Evolutionary conservation across 257 asterid species (phyloP).

Genomic region (Solanum chilense): DNA sequence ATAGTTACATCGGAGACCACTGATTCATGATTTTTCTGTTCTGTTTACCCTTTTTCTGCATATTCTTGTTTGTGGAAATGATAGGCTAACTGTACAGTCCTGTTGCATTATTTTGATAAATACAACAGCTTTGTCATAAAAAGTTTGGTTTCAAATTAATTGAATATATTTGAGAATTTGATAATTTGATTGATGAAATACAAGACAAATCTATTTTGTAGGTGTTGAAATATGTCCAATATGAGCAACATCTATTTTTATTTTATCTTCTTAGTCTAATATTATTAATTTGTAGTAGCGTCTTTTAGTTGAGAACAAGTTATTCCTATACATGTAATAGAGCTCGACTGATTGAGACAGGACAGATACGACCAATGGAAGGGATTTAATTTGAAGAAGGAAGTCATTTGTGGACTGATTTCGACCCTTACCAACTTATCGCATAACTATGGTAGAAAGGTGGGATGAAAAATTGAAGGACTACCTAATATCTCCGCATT

Average conservation of each 20-base stretch:
- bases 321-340: no score
- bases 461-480: no score
- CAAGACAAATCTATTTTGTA: background rate
- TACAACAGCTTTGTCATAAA: background rate
- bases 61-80: background rate
- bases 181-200: background rate
- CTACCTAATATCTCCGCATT: no score
- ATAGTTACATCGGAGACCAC: background rate
- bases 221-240: background rate
- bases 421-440: no score
- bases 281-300: no score
- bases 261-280: no score
- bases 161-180: background rate
- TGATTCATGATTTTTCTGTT: background rate
- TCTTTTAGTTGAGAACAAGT: no score
- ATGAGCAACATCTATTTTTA: background rate
- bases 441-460: no score
- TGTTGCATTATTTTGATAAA: background rate
- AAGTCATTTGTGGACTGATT: no score
- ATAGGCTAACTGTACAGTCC: background rate
- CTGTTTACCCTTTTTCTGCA: background rate
- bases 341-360: no score
- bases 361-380: no score
- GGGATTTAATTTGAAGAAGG: no score
- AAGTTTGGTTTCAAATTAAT: background rate